These are phyloP conservation scores for Tolypocladium ovalisporum DNA, from an alignment of 2,329 filamentous ascomycete genomes.

Conservation along the genomic window DNA sequence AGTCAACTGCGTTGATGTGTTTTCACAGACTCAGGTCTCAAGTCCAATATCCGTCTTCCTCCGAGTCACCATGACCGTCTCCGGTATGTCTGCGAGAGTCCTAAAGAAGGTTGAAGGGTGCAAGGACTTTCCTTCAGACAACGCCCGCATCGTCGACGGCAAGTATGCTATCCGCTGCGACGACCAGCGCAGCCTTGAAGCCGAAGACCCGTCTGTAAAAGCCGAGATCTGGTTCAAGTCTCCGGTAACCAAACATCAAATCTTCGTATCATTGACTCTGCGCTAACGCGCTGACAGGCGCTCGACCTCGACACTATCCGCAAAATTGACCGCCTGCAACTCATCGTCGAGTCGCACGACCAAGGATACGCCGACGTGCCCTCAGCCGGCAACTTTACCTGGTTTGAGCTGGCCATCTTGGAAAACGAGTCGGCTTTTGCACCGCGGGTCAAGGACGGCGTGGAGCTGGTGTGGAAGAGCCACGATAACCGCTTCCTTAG, in stretches of 20 bases:
- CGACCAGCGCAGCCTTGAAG: neutral
- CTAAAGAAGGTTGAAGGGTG: neutral
- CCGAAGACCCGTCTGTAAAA: neutral
- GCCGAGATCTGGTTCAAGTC: neutral
- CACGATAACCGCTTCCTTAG: slow-evolving; percentile 1
- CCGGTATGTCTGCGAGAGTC: neutral
- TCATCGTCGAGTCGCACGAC: slow-evolving; percentile 6
- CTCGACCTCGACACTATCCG: neutral
- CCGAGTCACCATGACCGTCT: neutral
- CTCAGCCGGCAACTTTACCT: slow-evolving; percentile 5
- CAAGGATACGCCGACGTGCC: neutral
- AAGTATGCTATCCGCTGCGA: neutral
- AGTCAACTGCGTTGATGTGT: neutral
- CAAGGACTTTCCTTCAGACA: neutral
- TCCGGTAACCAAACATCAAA: neutral
- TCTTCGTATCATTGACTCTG: fast-evolving
- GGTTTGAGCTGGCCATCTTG: slow-evolving; percentile 6
- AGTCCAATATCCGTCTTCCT: neutral
- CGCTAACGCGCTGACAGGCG: neutral
- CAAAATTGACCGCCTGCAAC: slow-evolving; percentile 3
- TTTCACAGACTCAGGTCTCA: neutral
- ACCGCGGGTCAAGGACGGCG: slow-evolving; percentile 1
- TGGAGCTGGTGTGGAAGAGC: slow-evolving; percentile 1
- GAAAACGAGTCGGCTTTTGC: neutral
- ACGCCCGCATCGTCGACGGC: neutral